Evolutionary conservation across 2,329 filamentous ascomycete genomes (phyloP).

Genomic region (Diaporthe helianthi): DNA sequence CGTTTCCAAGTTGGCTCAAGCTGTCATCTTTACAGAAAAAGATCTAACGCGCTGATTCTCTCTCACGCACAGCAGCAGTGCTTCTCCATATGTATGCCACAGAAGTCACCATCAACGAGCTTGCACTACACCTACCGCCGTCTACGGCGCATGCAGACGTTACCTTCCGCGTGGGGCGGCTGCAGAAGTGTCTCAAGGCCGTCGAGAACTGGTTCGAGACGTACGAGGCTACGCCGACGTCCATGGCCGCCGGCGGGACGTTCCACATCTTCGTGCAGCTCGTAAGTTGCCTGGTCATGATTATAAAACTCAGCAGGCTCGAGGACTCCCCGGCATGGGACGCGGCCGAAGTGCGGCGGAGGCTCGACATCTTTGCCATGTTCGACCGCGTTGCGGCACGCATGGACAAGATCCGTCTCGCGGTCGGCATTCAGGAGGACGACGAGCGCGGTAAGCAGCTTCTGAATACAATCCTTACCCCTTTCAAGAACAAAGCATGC

Average conservation of each 20-base stretch:
- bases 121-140: constrained; percentile 38
- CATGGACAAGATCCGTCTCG: background rate
- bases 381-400: constrained; percentile 37
- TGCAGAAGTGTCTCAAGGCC: constrained; percentile 42
- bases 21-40: constrained; percentile 20
- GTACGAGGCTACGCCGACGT: constrained; percentile 42
- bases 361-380: constrained; percentile 45
- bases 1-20: too few relatives aligned
- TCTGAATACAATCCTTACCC: too few relatives aligned
- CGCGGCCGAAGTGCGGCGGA: constrained; percentile 41
- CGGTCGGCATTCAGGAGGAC: constrained; percentile 25
- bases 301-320: constrained; percentile 44
- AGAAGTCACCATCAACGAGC: constrained; percentile 49
- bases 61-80: constrained; percentile 43
- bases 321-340: constrained; percentile 49
- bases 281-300: constrained; percentile 43
- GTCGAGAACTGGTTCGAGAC: constrained; percentile 45
- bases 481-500: too few relatives aligned
- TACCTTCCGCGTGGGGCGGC: constrained; percentile 37
- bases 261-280: constrained; percentile 46
- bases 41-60: background rate
- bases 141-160: constrained; percentile 19
- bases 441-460: background rate
- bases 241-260: constrained; percentile 43
- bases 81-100: constrained; percentile 45